Base-by-base conservation (phyloP, 2,329 filamentous ascomycete species). In the Epichloe gansuensis region DNA sequence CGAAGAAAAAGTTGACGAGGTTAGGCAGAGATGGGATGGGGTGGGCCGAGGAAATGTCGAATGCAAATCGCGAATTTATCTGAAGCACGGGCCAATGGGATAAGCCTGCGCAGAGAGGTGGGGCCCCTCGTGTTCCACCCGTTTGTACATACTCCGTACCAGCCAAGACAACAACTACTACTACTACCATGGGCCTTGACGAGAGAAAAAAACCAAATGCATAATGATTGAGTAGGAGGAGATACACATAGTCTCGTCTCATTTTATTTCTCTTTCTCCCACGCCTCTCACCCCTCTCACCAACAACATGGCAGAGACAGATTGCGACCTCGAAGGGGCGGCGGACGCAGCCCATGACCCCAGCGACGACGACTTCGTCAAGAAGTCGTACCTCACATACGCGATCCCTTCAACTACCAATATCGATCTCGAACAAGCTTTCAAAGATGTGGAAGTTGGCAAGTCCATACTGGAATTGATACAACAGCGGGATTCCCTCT, bases 401-500 rank as follows among this genome's bases (percentile, higher is more conserved):
- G 70, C 84, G 44, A 69, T 85, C 48, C 82, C 82, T 9, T 68
- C 74, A 47, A 67, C 74, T 21, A 81, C 80, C 52, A 62, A 77
- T 39, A 69, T 82, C 51, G 66, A 75, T 41, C 70, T 82, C 38
- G 75, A 81, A 53, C 69, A 77, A 25, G 68, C 68, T 2, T 72
- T 83, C 51, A 68, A 66, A 50, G 64, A 69, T 43, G 65, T 66
- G 4, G 66, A 69, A 11, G 69, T 67, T 57, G 72, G 68, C 51
- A 68, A 71, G 56, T 70, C 69, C 58, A 68, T 72, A 55, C 72
- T 84, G 42, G 74, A 80, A 49, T 75, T 75, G 17, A 74, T 88
- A 60, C 69, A 77, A 43, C 76, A 80, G 59, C 75, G 85, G 57
- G 75, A 84, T 40, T 74, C 76, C 51, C 71, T 90, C 40, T 85